Base-by-base conservation (phyloP, 2,329 filamentous ascomycete species). In the Sordariomycetes sp. region DNA sequence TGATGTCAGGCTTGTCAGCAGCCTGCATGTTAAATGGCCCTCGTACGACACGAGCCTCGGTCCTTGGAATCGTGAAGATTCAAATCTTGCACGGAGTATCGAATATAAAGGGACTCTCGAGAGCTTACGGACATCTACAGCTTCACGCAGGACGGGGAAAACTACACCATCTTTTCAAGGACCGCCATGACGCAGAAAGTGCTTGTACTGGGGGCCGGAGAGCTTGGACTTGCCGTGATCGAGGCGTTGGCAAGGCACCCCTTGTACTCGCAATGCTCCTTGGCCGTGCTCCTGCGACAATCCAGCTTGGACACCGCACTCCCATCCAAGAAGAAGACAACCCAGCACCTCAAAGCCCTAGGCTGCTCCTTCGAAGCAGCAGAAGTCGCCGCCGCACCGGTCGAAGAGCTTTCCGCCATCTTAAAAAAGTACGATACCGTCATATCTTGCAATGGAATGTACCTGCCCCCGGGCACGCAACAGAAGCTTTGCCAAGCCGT, bases 161-260 rank as follows among this genome's bases (percentile, higher is more conserved):
- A n/a, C n/a, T n/a, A n/a, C n/a, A n/a, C n/a, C n/a, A n/a, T n/a
- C n/a, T n/a, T n/a, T n/a, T n/a, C n/a, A n/a, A n/a, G n/a, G n/a
- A n/a, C n/a, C 23, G 14, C 20, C 11, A 37, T 37, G 35, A 33
- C 51, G 35, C 42, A 14, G 38, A 54, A 38, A 34, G 38, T 81
- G 37, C 72, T 82, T 32, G 61, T 83, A 33, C 57, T 84, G 38
- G 78, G 79, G 34, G 72, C 73, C n/a, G 79, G 78, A 38, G 78
- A 83, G 56, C 68, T 83, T 11, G 79, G 78, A 32, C 55, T 61
- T 5, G 62, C 70, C 12, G 59, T 82, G 37, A 56, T 82, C 12
- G 50, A 62, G 21, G 58, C 65, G 9, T 62, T 83, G 7, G 48
- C 58, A 11, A 32, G 42, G 0, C 70, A 79, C 42, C 61, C 68